Percentiles rank a stretch among this genome's conserved stretches.
Conservation (phyloP, 257 asterid species). For the Perilla frutescens region DNA sequence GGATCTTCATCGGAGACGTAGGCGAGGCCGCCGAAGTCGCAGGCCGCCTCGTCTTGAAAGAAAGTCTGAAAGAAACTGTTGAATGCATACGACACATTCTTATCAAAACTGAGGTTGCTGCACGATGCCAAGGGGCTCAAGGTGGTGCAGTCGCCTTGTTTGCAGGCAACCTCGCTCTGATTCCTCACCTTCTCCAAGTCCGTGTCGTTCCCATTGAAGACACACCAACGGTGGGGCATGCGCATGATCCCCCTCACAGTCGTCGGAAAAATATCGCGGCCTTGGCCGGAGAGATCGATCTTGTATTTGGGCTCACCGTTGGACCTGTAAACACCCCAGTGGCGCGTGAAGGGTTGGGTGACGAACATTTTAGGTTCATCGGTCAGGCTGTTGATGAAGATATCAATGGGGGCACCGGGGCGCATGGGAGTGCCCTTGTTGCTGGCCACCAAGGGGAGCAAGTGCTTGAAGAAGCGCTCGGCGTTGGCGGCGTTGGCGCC, state of each 20-base stretch:
- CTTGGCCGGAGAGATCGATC: slow-evolving; percentile 49
- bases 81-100: slow-evolving; percentile 44
- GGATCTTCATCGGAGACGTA: slow-evolving; percentile 33
- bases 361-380: slow-evolving; percentile 37
- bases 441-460: slow-evolving; percentile 36
- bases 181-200: not conserved
- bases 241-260: slow-evolving; percentile 37
- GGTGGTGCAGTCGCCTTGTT: slow-evolving; percentile 39
- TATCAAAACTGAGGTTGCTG: not conserved
- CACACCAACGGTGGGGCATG: slow-evolving; percentile 50
- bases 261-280: slow-evolving; percentile 37
- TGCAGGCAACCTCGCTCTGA: not conserved
- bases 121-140: slow-evolving; percentile 40
- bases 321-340: slow-evolving; percentile 44
- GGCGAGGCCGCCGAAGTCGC: slow-evolving; percentile 36
- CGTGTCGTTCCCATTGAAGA: slow-evolving; percentile 14
- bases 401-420: slow-evolving; percentile 41
- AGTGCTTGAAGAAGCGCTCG: slow-evolving; percentile 39
- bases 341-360: not conserved
- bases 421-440: slow-evolving; percentile 55
- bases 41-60: slow-evolving; percentile 30
- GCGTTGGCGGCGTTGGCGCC: slow-evolving; percentile 40
- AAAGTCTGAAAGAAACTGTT: slow-evolving; percentile 32
- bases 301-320: slow-evolving; percentile 50
- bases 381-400: slow-evolving; percentile 27